These are phyloP conservation scores for Paraphaeosphaeria minitans DNA, from an alignment of 2,329 filamentous ascomycete species.

Conservation along the genomic window DNA sequence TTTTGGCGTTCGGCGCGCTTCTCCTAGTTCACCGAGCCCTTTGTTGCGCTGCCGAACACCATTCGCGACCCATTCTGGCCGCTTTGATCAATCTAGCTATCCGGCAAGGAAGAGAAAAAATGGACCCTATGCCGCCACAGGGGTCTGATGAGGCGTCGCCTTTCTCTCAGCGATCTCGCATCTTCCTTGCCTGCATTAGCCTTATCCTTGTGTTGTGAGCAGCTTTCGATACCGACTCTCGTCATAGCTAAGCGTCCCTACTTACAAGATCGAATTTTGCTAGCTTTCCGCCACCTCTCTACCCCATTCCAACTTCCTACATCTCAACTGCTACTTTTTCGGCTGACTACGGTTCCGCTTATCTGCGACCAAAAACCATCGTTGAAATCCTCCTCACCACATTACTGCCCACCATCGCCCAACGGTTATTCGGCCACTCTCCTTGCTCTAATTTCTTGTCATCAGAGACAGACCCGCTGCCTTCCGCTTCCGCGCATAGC, in stretches of 20 bases:
- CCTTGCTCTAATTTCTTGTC: not conserved
- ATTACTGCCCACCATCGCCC: not conserved
- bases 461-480: not conserved
- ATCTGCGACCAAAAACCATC: not conserved
- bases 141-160: conserved; percentile 5
- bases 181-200: conserved; percentile 5
- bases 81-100: conserved; percentile 13
- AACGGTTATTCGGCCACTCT: not conserved
- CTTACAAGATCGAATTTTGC: not conserved
- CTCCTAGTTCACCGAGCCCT: conserved; percentile 29
- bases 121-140: conserved; percentile 17
- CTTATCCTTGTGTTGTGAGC: conserved; percentile 5
- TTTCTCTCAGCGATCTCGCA: conserved; percentile 10
- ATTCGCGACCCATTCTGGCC: conserved; percentile 42
- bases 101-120: conserved; percentile 21
- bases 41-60: conserved; percentile 33
- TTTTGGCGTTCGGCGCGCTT: conserved; percentile 22
- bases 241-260: conserved; percentile 2
- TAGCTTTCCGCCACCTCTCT: conserved; percentile 5
- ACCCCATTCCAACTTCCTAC: not conserved
- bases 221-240: not conserved
- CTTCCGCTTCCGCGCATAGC: not conserved
- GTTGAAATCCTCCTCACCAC: not conserved
- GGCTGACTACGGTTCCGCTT: conserved; percentile 5
- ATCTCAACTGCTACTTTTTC: not conserved